Percentiles rank a stretch among this genome's conserved stretches.
phyloP scores from a whole-genome alignment of 2,329 filamentous ascomycete genomes.

The Orbilia brochopaga region DNA sequence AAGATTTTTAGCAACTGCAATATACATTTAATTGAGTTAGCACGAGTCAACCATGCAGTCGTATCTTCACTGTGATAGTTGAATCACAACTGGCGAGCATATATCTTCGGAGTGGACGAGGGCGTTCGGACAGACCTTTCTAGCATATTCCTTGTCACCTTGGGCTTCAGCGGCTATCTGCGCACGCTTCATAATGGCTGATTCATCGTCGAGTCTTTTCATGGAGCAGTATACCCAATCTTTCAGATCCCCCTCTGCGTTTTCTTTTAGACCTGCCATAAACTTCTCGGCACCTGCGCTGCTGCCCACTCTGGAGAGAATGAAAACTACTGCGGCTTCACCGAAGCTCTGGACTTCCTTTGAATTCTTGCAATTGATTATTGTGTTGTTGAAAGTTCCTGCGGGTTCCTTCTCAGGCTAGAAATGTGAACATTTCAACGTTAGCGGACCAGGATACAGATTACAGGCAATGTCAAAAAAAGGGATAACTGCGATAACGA shows the following conservation, averaged over 20 bases:
- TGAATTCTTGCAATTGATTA: constrained; percentile 15
- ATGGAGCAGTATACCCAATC: constrained; percentile 41
- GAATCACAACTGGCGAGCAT: too few relatives aligned
- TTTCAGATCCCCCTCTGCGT: constrained; percentile 2
- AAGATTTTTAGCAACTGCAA: constrained; percentile 25
- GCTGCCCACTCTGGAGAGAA: constrained; percentile 28
- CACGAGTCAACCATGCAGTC: neutral
- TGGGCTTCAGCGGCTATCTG: constrained; percentile 12
- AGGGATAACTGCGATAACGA: too few relatives aligned
- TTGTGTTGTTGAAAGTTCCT: constrained; percentile 13
- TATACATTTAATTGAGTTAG: neutral
- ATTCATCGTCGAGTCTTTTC: constrained; percentile 22
- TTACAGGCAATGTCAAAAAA: too few relatives aligned
- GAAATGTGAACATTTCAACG: too few relatives aligned
- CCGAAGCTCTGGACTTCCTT: constrained; percentile 20
- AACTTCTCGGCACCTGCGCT: neutral
- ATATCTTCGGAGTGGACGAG: too few relatives aligned
- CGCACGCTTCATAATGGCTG: constrained; percentile 20
- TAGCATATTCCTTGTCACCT: constrained; percentile 20
- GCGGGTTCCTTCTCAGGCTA: constrained; percentile 15
- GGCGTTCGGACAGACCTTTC: constrained; percentile 9
- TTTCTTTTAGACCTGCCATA: constrained; percentile 6
- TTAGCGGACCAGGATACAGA: neutral
- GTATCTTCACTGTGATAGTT: neutral
- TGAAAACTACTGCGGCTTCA: constrained; percentile 29